Evolutionary conservation across 345 rosid species (phyloP).

Genomic region (Capsella bursapastoris): DNA sequence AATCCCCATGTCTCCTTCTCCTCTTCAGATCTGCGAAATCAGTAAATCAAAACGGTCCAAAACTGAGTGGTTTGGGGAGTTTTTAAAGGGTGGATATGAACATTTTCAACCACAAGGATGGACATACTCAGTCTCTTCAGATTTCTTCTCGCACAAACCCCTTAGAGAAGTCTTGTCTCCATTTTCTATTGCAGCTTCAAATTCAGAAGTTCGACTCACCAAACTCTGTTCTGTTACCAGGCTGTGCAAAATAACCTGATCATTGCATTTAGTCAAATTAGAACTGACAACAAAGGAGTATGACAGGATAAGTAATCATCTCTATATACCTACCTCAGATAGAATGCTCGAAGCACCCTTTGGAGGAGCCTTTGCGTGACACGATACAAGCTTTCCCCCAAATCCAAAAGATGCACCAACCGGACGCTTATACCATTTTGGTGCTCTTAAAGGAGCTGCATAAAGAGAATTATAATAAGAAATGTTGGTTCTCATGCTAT

Average conservation of each 20-base stretch:
- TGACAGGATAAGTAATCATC: slow-evolving; percentile 19
- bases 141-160: slow-evolving; percentile 84
- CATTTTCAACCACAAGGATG: slow-evolving; percentile 33
- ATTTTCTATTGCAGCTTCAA: slow-evolving; percentile 83
- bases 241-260: slow-evolving; percentile 76
- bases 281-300: slow-evolving; percentile 17
- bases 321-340: slow-evolving; percentile 66
- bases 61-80: slow-evolving; percentile 29
- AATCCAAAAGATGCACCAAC: slow-evolving; percentile 96
- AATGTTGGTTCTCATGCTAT: slow-evolving; percentile 20
- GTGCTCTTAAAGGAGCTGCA: slow-evolving; percentile 80
- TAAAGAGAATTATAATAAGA: slow-evolving; percentile 13
- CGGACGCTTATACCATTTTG: slow-evolving; percentile 94
- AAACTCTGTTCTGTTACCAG: slow-evolving; percentile 84
- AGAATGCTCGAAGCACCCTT: slow-evolving; percentile 48
- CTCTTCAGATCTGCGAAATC: slow-evolving; percentile 66
- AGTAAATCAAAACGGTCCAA: slow-evolving; percentile 28
- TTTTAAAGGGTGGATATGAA: slow-evolving; percentile 2
- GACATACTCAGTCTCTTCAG: slow-evolving; percentile 79
- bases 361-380: slow-evolving; percentile 55
- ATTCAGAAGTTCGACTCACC: slow-evolving; percentile 83
- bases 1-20: slow-evolving; percentile 94
- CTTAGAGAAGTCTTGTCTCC: slow-evolving; percentile 77
- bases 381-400: slow-evolving; percentile 96
- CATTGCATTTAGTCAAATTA: slow-evolving; percentile 27